A percentile compares a stretch with the other conserved stretches of the same genome.
These are phyloP conservation scores for Pneumocystis carinii DNA, from an alignment of 1,139 yeast species.

Conservation along the genomic window DNA sequence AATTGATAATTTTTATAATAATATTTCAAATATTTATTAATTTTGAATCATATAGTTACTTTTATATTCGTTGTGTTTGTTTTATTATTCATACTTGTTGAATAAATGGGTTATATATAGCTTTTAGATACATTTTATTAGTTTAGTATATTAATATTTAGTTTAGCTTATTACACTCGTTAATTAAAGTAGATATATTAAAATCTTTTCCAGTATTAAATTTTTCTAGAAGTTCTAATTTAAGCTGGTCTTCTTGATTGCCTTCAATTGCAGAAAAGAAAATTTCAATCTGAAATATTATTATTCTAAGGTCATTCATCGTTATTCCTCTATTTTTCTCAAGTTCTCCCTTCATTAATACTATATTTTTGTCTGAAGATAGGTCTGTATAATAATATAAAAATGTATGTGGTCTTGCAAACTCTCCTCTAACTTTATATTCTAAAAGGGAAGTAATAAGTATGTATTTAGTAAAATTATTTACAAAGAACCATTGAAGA, in stretches of 20 bases:
- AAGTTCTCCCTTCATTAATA: constrained; percentile 75
- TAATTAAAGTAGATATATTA: background rate
- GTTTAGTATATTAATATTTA: background rate
- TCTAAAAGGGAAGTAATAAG: constrained; percentile 86
- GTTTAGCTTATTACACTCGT: background rate
- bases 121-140: background rate
- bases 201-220: background rate
- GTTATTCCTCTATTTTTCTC: constrained; percentile 40
- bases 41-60: background rate
- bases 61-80: background rate
- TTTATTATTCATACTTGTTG: background rate
- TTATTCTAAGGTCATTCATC: background rate
- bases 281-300: background rate
- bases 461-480: constrained; percentile 72
- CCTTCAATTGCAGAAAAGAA: background rate
- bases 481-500: constrained; percentile 87
- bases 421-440: constrained; percentile 78
- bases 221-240: background rate
- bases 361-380: constrained; percentile 43
- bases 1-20: background rate
- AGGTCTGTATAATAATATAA: constrained; percentile 76
- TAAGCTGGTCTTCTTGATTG: background rate
- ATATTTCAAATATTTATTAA: background rate
- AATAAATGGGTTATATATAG: background rate
- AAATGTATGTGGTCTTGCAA: constrained; percentile 89